Conservation (phyloP, 1,284 basidiomycete species). For the Fomitiporia mediterranea region DNA sequence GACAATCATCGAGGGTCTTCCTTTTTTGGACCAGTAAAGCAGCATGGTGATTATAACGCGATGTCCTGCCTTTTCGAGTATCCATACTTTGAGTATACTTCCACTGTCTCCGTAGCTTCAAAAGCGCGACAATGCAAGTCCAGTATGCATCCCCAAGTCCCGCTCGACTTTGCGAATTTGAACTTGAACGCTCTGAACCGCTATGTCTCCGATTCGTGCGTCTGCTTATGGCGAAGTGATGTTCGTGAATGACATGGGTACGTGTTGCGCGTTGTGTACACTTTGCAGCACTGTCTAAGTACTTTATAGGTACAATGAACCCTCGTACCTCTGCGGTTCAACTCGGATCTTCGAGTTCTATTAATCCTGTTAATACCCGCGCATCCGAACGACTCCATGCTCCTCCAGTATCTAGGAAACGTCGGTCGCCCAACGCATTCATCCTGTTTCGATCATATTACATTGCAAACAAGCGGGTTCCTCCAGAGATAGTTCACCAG, state of each 20-base stretch:
- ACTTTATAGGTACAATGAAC: no score
- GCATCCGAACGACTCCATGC: not conserved
- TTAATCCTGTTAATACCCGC: constrained; percentile 2
- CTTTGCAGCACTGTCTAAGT: not conserved
- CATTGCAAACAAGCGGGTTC: not conserved
- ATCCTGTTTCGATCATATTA: constrained; percentile 8
- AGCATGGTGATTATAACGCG: no score
- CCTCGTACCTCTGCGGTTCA: not conserved
- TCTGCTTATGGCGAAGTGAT: not conserved
- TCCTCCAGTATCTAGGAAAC: not conserved
- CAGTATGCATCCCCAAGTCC: constrained; percentile 7
- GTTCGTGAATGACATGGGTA: not conserved
- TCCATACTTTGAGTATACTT: no score
- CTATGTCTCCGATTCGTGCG: constrained; percentile 5
- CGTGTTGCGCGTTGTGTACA: not conserved
- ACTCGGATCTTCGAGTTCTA: no score
- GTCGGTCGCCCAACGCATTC: constrained; percentile 10
- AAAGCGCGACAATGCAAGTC: not conserved
- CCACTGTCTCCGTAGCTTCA: no score
- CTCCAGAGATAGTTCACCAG: constrained; percentile 5
- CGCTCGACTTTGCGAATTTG: not conserved
- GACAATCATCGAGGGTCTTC: no score
- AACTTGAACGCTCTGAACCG: not conserved
- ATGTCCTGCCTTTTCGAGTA: no score
- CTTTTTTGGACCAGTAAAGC: no score